Base-by-base conservation (phyloP, 2,329 filamentous ascomycete species). In the Colletotrichum sp. region DNA sequence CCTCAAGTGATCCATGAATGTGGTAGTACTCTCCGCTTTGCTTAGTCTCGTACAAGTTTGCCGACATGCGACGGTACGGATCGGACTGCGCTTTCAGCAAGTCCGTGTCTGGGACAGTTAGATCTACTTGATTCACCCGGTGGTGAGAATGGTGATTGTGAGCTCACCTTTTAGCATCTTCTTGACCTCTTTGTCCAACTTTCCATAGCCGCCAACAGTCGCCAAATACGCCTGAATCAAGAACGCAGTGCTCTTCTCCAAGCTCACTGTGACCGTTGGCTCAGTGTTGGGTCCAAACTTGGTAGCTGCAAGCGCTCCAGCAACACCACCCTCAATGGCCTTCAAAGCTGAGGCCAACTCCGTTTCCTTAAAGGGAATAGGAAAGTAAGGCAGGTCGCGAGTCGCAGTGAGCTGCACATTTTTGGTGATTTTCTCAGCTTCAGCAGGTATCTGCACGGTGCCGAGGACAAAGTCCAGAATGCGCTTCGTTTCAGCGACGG, bases 1-100 rank as follows among this genome's bases (percentile, higher is more conserved):
- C 93, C 79, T 95, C 93, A 1, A 95, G 84, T 1, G 93, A 95
- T 60, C 94, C 93, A 81, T 95, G 94, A 30, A 95, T 93, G 80
- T 95, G 94, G 81, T 94, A 95, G 80, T 91, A 95, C 80, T 93
- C 88, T n/a, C 90, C 91, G 2, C 87, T 84, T n/a, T 87, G 89
- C 81, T 91, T 92, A 10, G 93, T 95, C 79, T 90, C 88, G 84
- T 95, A 95, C 2, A 95, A 84, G 76, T 95, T 95, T 16, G 93
- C 93, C 13, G 93, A 94, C 83, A 95, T 88, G 76, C 94, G 91
- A 12, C 94, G 90, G 81, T 95, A 95, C 8, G 91, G 86, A 77
- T 92, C 91, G 3, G 93, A 94, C 81, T 95, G 94, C 2, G 94
- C 94, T 76, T 90, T 86, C 7, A 94, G 85, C 26, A 95, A 84